Base-by-base conservation (phyloP, 495 filamentous ascomycete species). In the Oleoguttula mirabilis region DNA sequence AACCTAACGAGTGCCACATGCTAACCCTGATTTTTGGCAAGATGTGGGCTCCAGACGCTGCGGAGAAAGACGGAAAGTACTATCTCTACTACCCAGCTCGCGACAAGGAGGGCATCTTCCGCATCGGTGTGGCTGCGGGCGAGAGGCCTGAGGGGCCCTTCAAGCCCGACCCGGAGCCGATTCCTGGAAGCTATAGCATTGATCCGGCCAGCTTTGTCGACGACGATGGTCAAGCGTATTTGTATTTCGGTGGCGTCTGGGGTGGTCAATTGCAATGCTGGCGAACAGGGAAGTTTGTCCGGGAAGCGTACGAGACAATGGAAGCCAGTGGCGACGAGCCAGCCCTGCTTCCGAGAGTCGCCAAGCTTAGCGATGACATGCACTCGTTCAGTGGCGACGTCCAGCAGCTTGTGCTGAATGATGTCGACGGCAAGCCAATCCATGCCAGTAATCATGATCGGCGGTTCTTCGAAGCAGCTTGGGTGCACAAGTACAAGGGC, bases 391-490 rank as follows among this genome's bases (percentile, higher is more conserved):
- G 56, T 6, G 56, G 56, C 4, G 61, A 65, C 10, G 68, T 76
- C 8, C 45, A 57, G 5, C 64, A 79, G 37, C 41, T 82, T 0
- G 54, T 63, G 17, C 78, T 82, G 47, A 60, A 79, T 19, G 73
- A 74, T 21, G 66, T 73, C 54, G 69, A 68, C 3, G 75, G 77
- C 11, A 48, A 73, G 56, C 73, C 63, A 1, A 55, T 84, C 35
- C 36, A 48, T 1, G 72, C 77, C 20, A 70, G 77, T 62, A 77
- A 84, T 56, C 78, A 84, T 60, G 75, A 79, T 40, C 52, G 77
- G 4, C 64, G 79, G n/a, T 85, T 84, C 66, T 84, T 85, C 61
- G 80, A 85, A 65, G 80, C 79, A 0, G 72, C 80, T 16, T 84
- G 79, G 77, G 71, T 83, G 72, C 78, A 84, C 51, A 67, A 69